These are phyloP conservation scores for Phytophthora chlamydospora DNA, from an alignment of 352 stramenopile species.

Conservation along the genomic window DNA sequence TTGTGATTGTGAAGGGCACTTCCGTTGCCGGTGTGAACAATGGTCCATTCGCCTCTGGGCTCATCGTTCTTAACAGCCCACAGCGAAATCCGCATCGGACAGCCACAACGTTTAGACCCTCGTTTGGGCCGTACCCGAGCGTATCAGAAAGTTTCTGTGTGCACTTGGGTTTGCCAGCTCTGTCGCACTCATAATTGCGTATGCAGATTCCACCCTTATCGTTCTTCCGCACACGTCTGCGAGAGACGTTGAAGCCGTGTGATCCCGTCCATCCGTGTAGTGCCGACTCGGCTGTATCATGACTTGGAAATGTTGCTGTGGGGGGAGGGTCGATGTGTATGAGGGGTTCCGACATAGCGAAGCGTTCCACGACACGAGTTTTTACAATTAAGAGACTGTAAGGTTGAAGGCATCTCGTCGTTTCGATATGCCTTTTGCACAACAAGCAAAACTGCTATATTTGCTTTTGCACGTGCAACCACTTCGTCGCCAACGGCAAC, in stretches of 20 bases:
- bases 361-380: no score
- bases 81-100: not conserved
- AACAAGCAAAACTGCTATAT: no score
- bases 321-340: no score
- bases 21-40: not conserved
- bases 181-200: constrained; percentile 3
- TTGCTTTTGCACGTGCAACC: not conserved
- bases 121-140: not conserved
- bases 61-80: not conserved
- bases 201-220: not conserved
- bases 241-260: not conserved
- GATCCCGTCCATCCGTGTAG: not conserved
- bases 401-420: no score
- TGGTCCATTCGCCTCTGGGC: not conserved
- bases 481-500: not conserved
- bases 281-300: not conserved
- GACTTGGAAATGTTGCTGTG: not conserved
- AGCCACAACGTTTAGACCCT: not conserved
- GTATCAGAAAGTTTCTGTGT: not conserved
- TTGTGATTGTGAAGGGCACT: not conserved
- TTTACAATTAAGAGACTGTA: no score
- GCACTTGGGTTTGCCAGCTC: not conserved
- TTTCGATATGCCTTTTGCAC: no score
- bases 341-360: no score
- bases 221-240: not conserved